Evolutionary conservation across 2,329 filamentous ascomycete genomes (phyloP).

Genomic region (Macrophomina phaseolina): DNA sequence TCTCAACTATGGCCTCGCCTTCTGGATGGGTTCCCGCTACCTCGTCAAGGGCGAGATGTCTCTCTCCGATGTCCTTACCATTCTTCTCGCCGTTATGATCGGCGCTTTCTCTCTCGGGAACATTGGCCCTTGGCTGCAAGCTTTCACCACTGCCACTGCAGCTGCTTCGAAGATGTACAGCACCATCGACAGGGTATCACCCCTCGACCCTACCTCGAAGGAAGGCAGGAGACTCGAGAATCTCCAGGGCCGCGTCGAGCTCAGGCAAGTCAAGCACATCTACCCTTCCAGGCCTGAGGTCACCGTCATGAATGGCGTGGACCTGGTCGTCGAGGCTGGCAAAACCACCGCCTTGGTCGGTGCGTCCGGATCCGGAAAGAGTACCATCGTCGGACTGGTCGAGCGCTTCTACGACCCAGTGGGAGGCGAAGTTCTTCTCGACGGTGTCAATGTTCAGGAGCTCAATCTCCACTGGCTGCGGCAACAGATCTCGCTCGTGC

Average conservation of each 20-base stretch:
- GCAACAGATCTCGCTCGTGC: conserved; percentile 86
- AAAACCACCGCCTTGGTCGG: conserved; percentile 91
- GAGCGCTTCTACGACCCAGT: conserved; percentile 92
- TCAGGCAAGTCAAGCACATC: conserved; percentile 83
- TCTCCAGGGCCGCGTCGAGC: conserved; percentile 75
- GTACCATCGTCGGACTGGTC: conserved; percentile 86
- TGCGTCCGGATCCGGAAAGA: conserved; percentile 89
- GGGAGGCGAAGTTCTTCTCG: conserved; percentile 75
- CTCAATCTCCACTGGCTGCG: conserved; percentile 87
- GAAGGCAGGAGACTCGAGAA: conserved; percentile 71
- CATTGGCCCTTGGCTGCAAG: conserved; percentile 29
- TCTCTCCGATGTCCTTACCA: conserved; percentile 77
- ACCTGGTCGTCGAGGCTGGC: conserved; percentile 77
- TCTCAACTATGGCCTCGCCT: conserved; percentile 61
- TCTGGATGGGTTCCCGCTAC: conserved; percentile 33
- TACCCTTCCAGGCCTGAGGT: conserved; percentile 91
- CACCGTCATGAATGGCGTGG: conserved; percentile 82
- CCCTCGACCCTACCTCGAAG: conserved; percentile 74
- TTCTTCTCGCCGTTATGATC: conserved; percentile 89
- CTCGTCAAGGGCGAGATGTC: conserved; percentile 55
- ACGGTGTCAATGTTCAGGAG: conserved; percentile 76
- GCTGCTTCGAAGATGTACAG: conserved; percentile 91
- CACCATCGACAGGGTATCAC: conserved; percentile 87
- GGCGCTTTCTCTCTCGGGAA: conserved; percentile 84
- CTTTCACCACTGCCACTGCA: conserved; percentile 32